Conservation (phyloP, 768 basidiomycete species). For the Tylopilus intermedius region DNA sequence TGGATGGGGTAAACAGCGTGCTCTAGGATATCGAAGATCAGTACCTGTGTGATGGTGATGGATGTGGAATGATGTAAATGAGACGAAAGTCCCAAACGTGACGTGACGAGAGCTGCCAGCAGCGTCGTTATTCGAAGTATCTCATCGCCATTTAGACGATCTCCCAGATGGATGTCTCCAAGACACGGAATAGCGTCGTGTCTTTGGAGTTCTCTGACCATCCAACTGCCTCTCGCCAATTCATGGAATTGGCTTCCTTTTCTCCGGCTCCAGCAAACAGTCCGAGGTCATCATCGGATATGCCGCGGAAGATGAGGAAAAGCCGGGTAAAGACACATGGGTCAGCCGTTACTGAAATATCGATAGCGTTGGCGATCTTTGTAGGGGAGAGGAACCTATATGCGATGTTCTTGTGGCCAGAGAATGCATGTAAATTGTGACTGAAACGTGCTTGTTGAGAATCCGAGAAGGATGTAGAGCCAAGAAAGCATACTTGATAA, state of each 20-base stretch:
- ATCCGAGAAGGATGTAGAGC: not conserved
- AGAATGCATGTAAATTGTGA: conserved; percentile 71
- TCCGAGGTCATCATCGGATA: conserved; percentile 74
- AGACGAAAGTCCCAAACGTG: conserved; percentile 7
- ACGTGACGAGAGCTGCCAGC: conserved; percentile 17
- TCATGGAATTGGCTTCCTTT: conserved; percentile 76
- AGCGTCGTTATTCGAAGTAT: conserved; percentile 10
- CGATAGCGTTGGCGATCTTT: conserved; percentile 80
- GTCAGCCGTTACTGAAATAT: conserved; percentile 78
- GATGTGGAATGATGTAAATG: conserved; percentile 8
- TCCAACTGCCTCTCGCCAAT: conserved; percentile 77
- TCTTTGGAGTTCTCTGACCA: conserved; percentile 83
- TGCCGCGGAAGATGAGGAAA: conserved; percentile 81
- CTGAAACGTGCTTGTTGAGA: conserved; percentile 33
- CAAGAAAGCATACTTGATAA: conserved; percentile 60
- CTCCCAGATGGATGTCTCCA: conserved; percentile 78
- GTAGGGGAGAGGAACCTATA: conserved; percentile 81
- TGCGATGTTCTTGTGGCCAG: conserved; percentile 79
- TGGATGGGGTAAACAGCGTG: conserved; percentile 18
- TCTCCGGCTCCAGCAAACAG: conserved; percentile 75
- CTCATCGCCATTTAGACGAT: conserved; percentile 37
- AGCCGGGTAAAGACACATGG: conserved; percentile 79
- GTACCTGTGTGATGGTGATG: conserved; percentile 1
- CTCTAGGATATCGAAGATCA: conserved; percentile 25
- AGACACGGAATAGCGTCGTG: conserved; percentile 63